Evolutionary conservation across 768 basidiomycete genomes (phyloP), one percentile per base, ranked within the genome.

Genomic region (Obba rivulosa): DNA sequence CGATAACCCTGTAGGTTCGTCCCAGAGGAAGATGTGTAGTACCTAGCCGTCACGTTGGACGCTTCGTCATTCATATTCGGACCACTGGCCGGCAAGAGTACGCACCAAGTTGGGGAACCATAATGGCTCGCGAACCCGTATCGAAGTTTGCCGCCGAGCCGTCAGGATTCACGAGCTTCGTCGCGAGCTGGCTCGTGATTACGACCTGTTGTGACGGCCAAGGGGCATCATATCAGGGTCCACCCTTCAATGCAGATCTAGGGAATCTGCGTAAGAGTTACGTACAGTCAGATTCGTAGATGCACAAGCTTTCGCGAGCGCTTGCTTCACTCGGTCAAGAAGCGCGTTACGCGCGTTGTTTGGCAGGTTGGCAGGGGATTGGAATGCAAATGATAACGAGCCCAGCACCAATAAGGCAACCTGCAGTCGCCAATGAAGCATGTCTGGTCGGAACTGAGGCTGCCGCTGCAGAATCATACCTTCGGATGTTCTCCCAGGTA

Each of bases 311-410:
- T 71, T 71, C 22, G 78, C 68, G 16, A 89, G 69, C 34, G 58
- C 60, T 58, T 79, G 73, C 56, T 78, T 82, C 18, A 85, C 66
- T 42, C 63, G 68, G 16, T 77, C 77, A 5, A 86, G 61, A 37
- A 81, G 60, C 10, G 64, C 64, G 24, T 60, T 71, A 58, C 67
- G 76, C 41, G 66, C 70, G 10, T 68, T 59, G 9, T 55, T 55
- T 10, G 63, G 59, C 24, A 83, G 56, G 35, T 69, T 61, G 1
- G 74, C 61, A 17, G 67, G 60, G 11, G 69, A 63, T 60, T 87
- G 84, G 51, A 89, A 83, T 2, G 80, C 79, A 57, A 80, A 84
- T 20, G 80, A 81, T 23, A 89, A 69, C 2, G 82, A 85, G 59
- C 78, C 81, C 39, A 89, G 63, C 22, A 86, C 76, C 10, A 90